Conservation (phyloP, 805 yeast genomes). For the Lipomyces lipofer region DNA sequence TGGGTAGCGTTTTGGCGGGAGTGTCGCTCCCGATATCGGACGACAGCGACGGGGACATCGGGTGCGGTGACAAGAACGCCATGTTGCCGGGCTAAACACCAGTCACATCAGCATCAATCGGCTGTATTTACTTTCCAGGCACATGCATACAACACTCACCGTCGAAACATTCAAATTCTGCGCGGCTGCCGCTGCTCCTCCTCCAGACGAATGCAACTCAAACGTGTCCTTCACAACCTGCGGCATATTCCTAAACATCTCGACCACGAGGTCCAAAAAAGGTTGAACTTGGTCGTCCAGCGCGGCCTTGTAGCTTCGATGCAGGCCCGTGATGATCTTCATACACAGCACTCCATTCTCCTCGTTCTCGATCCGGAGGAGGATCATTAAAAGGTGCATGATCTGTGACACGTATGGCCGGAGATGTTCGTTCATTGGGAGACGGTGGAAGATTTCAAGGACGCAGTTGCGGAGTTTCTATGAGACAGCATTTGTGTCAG, state of each 20-base stretch:
- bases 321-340: slow-evolving; percentile 81
- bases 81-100: slow-evolving; percentile 24
- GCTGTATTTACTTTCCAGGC: neutral
- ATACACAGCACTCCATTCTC: slow-evolving; percentile 91
- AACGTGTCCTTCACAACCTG: slow-evolving; percentile 71
- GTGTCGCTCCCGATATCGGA: slow-evolving; percentile 46
- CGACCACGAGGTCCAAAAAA: slow-evolving; percentile 72
- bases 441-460: slow-evolving; percentile 75
- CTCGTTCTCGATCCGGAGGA: slow-evolving; percentile 80
- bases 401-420: slow-evolving; percentile 66
- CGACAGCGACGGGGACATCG: slow-evolving; percentile 45
- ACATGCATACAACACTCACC: neutral
- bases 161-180: slow-evolving; percentile 10
- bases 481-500: neutral
- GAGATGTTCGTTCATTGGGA: slow-evolving; percentile 79
- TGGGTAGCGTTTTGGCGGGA: slow-evolving; percentile 53
- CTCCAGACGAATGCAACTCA: slow-evolving; percentile 38
- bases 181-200: slow-evolving; percentile 3
- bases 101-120: neutral
- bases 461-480: slow-evolving; percentile 75
- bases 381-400: slow-evolving; percentile 57
- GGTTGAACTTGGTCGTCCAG: slow-evolving; percentile 71
- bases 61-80: slow-evolving; percentile 43
- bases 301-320: slow-evolving; percentile 74
- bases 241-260: slow-evolving; percentile 78